Conservation (phyloP, 2,329 filamentous ascomycete genomes). For the Didymella keratinophila region DNA sequence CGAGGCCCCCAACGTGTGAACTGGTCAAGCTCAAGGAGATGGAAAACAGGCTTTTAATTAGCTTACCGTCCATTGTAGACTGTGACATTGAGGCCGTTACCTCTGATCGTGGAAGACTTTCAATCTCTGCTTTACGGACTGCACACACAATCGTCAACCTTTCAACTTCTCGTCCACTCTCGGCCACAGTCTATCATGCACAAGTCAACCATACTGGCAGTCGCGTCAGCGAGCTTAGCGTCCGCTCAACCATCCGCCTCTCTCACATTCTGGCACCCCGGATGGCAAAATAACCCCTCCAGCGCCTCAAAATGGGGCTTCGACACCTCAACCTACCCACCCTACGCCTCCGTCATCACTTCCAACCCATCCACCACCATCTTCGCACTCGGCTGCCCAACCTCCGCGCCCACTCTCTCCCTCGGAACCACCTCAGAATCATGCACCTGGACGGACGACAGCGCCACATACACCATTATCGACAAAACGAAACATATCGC, state of each 20-base stretch:
- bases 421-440: background rate
- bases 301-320: background rate
- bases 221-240: conserved; percentile 2
- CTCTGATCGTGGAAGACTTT: background rate
- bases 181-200: background rate
- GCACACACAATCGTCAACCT: background rate
- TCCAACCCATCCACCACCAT: conserved; percentile 12
- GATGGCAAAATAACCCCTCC: conserved; percentile 4
- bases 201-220: background rate
- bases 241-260: conserved; percentile 5
- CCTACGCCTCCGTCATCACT: conserved; percentile 14
- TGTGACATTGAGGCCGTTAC: background rate
- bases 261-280: conserved; percentile 11
- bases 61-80: background rate
- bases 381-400: conserved; percentile 13
- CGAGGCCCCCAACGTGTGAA: conserved; percentile 5
- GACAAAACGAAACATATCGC: background rate
- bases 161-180: background rate
- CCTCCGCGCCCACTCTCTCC: background rate
- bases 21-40: conserved; percentile 1
- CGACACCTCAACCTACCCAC: conserved; percentile 1
- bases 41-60: background rate
- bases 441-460: conserved; percentile 3
- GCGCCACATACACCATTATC: conserved; percentile 8
- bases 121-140: background rate